Conservation (phyloP, 2,329 filamentous ascomycete species). For the Aspergillus pseudoglaucus region DNA sequence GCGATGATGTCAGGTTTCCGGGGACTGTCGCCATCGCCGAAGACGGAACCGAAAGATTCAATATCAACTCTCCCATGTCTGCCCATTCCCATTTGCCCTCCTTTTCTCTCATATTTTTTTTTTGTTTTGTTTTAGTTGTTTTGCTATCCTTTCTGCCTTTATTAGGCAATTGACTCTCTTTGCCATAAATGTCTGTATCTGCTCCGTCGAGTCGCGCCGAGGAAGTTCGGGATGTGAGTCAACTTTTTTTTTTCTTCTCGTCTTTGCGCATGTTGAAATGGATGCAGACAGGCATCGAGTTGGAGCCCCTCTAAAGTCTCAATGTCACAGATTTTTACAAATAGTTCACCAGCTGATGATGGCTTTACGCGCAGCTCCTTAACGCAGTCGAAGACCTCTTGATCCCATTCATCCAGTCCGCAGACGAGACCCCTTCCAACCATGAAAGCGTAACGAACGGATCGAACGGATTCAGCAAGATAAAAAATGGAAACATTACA, state of each 20-base stretch:
- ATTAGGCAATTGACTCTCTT: neutral
- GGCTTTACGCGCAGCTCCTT: slow-evolving; percentile 23
- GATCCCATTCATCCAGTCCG: slow-evolving; percentile 39
- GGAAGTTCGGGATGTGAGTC: slow-evolving; percentile 38
- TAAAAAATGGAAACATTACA: slow-evolving; percentile 54
- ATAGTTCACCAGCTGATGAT: neutral
- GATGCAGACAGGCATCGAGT: neutral
- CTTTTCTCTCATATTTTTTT: neutral
- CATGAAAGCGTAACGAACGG: slow-evolving; percentile 7
- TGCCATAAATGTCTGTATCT: slow-evolving; percentile 18
- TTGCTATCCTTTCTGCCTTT: slow-evolving; percentile 13
- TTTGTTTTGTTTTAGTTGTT: neutral
- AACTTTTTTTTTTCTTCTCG: slow-evolving; percentile 3
- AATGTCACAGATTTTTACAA: neutral
- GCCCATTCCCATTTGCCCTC: neutral
- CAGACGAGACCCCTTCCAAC: slow-evolving; percentile 27
- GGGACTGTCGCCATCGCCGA: slow-evolving; percentile 17
- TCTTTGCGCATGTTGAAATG: neutral
- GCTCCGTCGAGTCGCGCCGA: slow-evolving; percentile 27
- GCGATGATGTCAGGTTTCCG: slow-evolving; percentile 17
- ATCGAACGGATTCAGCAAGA: slow-evolving; percentile 15
- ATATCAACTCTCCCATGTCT: neutral
- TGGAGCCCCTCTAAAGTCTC: neutral
- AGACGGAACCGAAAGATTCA: neutral
- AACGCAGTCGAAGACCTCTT: slow-evolving; percentile 38